Percentiles rank a stretch among this genome's conserved stretches.
These are phyloP conservation scores for Termitomyces sp. DNA, from an alignment of 768 basidiomycete genomes.

Conservation along the genomic window DNA sequence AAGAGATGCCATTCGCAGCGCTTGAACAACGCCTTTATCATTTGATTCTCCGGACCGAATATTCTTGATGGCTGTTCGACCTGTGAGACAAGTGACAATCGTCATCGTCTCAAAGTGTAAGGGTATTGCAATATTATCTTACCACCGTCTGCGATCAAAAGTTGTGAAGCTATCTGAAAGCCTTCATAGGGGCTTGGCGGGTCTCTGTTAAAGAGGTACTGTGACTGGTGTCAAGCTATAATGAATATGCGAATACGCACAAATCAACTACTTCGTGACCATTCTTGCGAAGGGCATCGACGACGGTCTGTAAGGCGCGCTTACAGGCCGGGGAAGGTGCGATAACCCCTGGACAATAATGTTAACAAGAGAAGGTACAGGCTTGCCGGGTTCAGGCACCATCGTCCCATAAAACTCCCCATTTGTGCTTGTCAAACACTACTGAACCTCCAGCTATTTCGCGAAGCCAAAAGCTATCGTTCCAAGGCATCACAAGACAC, in stretches of 20 bases:
- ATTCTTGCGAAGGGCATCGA: slow-evolving; percentile 35
- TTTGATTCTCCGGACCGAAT: slow-evolving; percentile 12
- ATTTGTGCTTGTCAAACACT: slow-evolving; percentile 32
- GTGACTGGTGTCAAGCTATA: neutral
- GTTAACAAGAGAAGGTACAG: slow-evolving; percentile 1
- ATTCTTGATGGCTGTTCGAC: slow-evolving; percentile 7
- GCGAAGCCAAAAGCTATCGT: neutral
- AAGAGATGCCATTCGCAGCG: slow-evolving; percentile 37
- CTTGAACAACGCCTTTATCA: slow-evolving; percentile 18
- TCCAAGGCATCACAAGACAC: slow-evolving; percentile 37
- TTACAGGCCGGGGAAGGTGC: slow-evolving; percentile 55
- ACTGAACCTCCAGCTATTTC: slow-evolving; percentile 10
- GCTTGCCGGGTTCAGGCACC: slow-evolving; percentile 30
- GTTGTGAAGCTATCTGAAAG: slow-evolving; percentile 47
- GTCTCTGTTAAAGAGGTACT: slow-evolving; percentile 18
- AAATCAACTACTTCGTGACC: slow-evolving; percentile 50
- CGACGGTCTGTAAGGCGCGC: slow-evolving; percentile 49
- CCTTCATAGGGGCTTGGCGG: slow-evolving; percentile 51
- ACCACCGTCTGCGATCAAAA: slow-evolving; percentile 51
- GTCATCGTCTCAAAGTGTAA: no score
- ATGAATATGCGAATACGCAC: slow-evolving; percentile 25
- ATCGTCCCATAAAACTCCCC: slow-evolving; percentile 64
- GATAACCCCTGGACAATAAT: slow-evolving; percentile 40
- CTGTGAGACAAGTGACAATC: neutral
- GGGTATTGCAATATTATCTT: neutral